Evolutionary conservation across 164 flowering plant species (phyloP).

Genomic region (Malania oleifera): DNA sequence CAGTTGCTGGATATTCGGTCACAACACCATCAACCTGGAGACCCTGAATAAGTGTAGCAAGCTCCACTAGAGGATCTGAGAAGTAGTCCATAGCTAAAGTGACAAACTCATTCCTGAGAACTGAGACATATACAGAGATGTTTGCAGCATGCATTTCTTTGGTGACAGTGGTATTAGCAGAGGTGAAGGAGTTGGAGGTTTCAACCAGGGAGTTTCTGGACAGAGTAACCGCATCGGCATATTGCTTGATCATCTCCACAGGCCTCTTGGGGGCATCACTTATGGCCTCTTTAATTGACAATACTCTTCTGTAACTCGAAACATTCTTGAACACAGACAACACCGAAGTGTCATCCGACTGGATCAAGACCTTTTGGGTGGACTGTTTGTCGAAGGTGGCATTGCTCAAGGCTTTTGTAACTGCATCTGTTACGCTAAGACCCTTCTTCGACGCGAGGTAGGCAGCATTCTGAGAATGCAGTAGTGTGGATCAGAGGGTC

Average conservation of each 20-base stretch:
- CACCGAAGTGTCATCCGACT: conserved; percentile 79
- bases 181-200: conserved; percentile 20
- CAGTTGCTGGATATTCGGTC: conserved; percentile 82
- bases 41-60: conserved; percentile 34
- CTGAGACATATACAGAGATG: conserved; percentile 52
- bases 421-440: conserved; percentile 47
- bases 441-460: conserved; percentile 85
- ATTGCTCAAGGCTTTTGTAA: conserved; percentile 48
- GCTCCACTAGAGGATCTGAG: conserved; percentile 68
- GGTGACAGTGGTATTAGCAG: conserved; percentile 35
- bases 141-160: conserved; percentile 56
- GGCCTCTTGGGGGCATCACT: conserved; percentile 43
- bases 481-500: too few relatives aligned
- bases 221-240: conserved; percentile 60
- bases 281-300: conserved; percentile 32
- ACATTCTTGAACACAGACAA: conserved; percentile 44
- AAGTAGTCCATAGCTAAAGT: conserved; percentile 55
- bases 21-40: conserved; percentile 58
- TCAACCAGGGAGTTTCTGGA: conserved; percentile 36
- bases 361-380: conserved; percentile 62
- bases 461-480: conserved; percentile 65
- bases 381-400: conserved; percentile 68
- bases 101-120: conserved; percentile 56
- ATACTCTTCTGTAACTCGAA: conserved; percentile 47
- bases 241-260: conserved; percentile 60